Evolutionary conservation across 768 basidiomycete genomes (phyloP), one percentile per base, ranked within the genome.

Genomic region (Dioszegia aurantiaca): DNA sequence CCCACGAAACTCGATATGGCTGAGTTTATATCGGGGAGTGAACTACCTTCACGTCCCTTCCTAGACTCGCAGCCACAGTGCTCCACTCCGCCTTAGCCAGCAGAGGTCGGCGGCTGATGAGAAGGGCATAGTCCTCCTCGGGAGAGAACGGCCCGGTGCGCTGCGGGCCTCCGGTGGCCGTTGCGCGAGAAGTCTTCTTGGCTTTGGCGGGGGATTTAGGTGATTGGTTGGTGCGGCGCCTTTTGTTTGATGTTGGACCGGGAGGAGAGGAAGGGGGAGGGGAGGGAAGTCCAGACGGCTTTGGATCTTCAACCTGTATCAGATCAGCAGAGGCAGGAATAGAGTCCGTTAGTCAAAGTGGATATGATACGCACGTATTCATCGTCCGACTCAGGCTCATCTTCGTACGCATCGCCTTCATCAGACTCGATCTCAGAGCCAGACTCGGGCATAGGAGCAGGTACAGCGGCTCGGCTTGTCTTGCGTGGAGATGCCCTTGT

Each of bases 251-350:
- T 8, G 40, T 5, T 8, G 40, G 17, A n/a, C 40, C 40, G 21
- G 17, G 40, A 42, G 40, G 40, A 21, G 40, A 42, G 21, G 40
- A 42, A n/a, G 40, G 40, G 5, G 40, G 40, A 42, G 40, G 40
- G 17, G 40, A 17, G 21, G 40, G 40, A n/a, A 37, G 36, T 37
- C 17, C 5, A 42, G 40, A 42, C 9, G 17, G 9, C 40, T 42
- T 42, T 33, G 33, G 14, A 14, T 33, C 33, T 6, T 33, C 33
- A 14, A 33, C 33, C 33, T 33, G 33, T 33, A 33, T 33, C 6
- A 33, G 8, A 14, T 33, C 33, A 33, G 33, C 33, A 6, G n/a
- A n/a, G n/a, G n/a, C n/a, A n/a, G n/a, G n/a, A n/a, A n/a, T n/a
- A 33, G 14, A 33, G 6, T 33, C 33, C 14, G 33, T 33, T 33